These are phyloP conservation scores for Botryotinia convoluta DNA, from an alignment of 2,329 filamentous ascomycete genomes.

Conservation along the genomic window DNA sequence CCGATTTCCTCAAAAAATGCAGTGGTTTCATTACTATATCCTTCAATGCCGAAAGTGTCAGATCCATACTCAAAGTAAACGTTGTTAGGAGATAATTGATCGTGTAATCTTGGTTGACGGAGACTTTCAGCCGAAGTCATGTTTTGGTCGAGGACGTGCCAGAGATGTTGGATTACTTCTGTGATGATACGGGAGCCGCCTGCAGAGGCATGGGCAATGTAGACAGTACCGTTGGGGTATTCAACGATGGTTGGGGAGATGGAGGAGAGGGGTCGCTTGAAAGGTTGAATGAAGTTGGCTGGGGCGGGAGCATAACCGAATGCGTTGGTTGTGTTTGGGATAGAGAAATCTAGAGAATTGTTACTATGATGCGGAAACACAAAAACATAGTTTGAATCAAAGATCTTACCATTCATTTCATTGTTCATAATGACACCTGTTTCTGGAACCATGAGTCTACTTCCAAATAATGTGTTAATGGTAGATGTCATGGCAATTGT, in stretches of 20 bases:
- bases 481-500: constrained; percentile 65
- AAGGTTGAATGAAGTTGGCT: constrained; percentile 63
- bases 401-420: constrained; percentile 56
- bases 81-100: constrained; percentile 59
- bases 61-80: constrained; percentile 55
- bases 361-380: background rate
- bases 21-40: constrained; percentile 59
- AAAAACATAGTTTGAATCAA: constrained; percentile 37
- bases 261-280: constrained; percentile 63
- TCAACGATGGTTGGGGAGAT: constrained; percentile 65
- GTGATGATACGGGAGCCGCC: constrained; percentile 68
- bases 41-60: constrained; percentile 37
- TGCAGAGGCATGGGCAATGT: constrained; percentile 60
- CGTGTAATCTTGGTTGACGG: constrained; percentile 58
- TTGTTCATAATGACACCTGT: constrained; percentile 70
- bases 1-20: constrained; percentile 55
- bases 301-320: constrained; percentile 64
- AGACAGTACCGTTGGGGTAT: constrained; percentile 54
- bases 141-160: constrained; percentile 57
- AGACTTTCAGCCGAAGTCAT: constrained; percentile 54
- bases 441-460: constrained; percentile 58
- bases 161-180: constrained; percentile 61
- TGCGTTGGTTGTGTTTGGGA: constrained; percentile 60
- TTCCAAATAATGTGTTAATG: constrained; percentile 66
- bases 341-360: constrained; percentile 56